A percentile compares a stretch with the other conserved stretches of the same genome.
Evolutionary conservation across 1,139 yeast genomes (phyloP).

Genomic region (Lodderomyces jiufengensis): DNA sequence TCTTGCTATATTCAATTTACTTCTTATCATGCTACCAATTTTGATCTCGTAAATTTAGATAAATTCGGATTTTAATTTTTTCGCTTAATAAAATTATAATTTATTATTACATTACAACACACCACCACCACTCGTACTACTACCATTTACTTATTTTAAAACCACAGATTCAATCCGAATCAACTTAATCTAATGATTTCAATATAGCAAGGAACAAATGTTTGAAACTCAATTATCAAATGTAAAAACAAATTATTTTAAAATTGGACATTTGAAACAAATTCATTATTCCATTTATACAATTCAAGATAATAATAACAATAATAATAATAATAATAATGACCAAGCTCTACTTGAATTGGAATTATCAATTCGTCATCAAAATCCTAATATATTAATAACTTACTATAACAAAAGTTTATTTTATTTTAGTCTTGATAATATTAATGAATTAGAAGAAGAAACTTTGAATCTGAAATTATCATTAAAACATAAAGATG

Average conservation of each 20-base stretch:
- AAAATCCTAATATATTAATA: slow-evolving; percentile 49
- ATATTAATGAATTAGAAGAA: slow-evolving; percentile 25
- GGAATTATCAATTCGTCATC: slow-evolving; percentile 53
- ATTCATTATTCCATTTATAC: slow-evolving; percentile 35
- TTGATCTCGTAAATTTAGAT: too few relatives aligned
- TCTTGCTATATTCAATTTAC: too few relatives aligned
- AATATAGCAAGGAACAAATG: slow-evolving; percentile 11
- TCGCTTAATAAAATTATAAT: too few relatives aligned
- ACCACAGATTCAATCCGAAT: neutral
- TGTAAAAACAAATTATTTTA: slow-evolving; percentile 38
- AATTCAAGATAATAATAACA: slow-evolving; percentile 20
- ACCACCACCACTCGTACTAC: too few relatives aligned
- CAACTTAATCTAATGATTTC: neutral
- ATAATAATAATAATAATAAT: too few relatives aligned
- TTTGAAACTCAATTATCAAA: slow-evolving; percentile 23
- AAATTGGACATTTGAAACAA: slow-evolving; percentile 35
- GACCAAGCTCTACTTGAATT: slow-evolving; percentile 52
- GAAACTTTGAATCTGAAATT: too few relatives aligned
- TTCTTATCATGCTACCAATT: too few relatives aligned
- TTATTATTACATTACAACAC: too few relatives aligned
- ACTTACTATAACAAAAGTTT: slow-evolving; percentile 60
- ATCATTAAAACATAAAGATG: neutral
- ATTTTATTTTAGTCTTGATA: slow-evolving; percentile 51
- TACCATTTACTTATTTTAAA: neutral
- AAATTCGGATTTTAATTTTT: too few relatives aligned